These are phyloP conservation scores for Escovopsis weberi DNA, from an alignment of 2,329 filamentous ascomycete genomes.

Conservation along the genomic window DNA sequence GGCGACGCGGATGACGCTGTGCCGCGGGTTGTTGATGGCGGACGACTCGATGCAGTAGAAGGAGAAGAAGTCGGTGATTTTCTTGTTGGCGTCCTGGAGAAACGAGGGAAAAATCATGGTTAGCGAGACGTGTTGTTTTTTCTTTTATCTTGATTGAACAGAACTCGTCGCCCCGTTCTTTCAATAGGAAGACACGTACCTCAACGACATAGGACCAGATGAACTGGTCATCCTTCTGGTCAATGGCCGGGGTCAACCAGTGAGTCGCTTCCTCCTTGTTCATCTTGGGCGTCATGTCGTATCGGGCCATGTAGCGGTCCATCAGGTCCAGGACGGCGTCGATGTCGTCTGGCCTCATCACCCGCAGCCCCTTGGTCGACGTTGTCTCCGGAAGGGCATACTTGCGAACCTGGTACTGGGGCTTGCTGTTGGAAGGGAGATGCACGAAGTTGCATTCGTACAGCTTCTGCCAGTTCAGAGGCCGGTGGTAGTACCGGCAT, in stretches of 20 bases:
- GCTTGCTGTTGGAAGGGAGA: slow-evolving; percentile 69
- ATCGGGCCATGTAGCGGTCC: slow-evolving; percentile 62
- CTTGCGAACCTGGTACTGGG: slow-evolving; percentile 69
- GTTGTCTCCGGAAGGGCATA: slow-evolving; percentile 70
- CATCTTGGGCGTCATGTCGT: slow-evolving; percentile 74
- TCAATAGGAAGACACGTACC: slow-evolving; percentile 23
- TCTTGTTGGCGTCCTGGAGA: slow-evolving; percentile 35
- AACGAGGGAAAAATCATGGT: neutral
- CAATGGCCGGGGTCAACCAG: slow-evolving; percentile 62
- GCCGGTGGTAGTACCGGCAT: slow-evolving; percentile 88
- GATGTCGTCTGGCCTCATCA: slow-evolving; percentile 68
- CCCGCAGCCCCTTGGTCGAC: slow-evolving; percentile 57
- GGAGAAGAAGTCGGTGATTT: slow-evolving; percentile 92
- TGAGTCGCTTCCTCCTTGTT: slow-evolving; percentile 69
- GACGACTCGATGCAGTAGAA: slow-evolving; percentile 94
- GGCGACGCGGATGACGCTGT: slow-evolving; percentile 70
- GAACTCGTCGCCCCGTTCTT: too few relatives aligned
- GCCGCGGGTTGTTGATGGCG: slow-evolving; percentile 67
- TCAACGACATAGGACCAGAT: slow-evolving; percentile 92
- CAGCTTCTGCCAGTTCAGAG: slow-evolving; percentile 90
- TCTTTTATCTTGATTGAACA: too few relatives aligned
- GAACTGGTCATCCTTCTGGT: slow-evolving; percentile 53
- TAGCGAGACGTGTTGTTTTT: neutral
- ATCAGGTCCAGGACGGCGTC: slow-evolving; percentile 61
- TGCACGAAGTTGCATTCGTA: slow-evolving; percentile 91